phyloP scores from a whole-genome alignment of 495 filamentous ascomycete species.

The Lasiosphaeria ovina region DNA sequence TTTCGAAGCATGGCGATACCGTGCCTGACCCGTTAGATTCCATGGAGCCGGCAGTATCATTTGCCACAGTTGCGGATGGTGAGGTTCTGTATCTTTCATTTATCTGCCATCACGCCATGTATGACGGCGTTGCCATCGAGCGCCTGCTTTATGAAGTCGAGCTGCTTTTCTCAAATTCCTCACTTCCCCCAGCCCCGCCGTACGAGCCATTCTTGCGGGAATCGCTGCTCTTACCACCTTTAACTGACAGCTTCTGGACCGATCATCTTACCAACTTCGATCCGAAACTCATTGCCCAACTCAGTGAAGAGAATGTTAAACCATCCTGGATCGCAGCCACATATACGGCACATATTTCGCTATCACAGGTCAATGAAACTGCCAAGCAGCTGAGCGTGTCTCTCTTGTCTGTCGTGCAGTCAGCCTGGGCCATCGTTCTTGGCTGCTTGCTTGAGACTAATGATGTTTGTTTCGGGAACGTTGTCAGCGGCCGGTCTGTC shows the following conservation, averaged over 20 bases:
- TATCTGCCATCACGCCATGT: slow-evolving; percentile 71
- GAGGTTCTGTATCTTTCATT: slow-evolving; percentile 52
- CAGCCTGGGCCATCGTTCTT: slow-evolving; percentile 64
- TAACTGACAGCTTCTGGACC: slow-evolving; percentile 62
- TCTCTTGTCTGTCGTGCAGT: slow-evolving; percentile 62
- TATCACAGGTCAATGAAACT: slow-evolving; percentile 45
- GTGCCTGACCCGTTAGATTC: slow-evolving; percentile 33
- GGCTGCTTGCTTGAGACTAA: slow-evolving; percentile 45
- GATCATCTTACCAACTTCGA: slow-evolving; percentile 48
- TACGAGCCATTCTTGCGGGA: slow-evolving; percentile 45
- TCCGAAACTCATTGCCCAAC: slow-evolving; percentile 41
- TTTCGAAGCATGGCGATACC: slow-evolving; percentile 24
- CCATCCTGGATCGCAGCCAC: background rate
- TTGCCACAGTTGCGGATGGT: slow-evolving; percentile 30
- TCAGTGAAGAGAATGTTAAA: background rate
- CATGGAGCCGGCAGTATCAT: slow-evolving; percentile 36
- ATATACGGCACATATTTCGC: slow-evolving; percentile 18
- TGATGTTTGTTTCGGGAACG: slow-evolving; percentile 81
- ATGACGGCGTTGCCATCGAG: slow-evolving; percentile 71
- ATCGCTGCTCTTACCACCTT: slow-evolving; percentile 23
- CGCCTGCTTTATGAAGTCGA: slow-evolving; percentile 66
- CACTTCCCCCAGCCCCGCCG: slow-evolving; percentile 42
- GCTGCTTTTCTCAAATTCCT: slow-evolving; percentile 39
- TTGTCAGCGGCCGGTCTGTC: slow-evolving; percentile 69
- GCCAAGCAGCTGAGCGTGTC: slow-evolving; percentile 56